phyloP scores from a whole-genome alignment of 441 rosid species.

The Adansonia madagascariensis region DNA sequence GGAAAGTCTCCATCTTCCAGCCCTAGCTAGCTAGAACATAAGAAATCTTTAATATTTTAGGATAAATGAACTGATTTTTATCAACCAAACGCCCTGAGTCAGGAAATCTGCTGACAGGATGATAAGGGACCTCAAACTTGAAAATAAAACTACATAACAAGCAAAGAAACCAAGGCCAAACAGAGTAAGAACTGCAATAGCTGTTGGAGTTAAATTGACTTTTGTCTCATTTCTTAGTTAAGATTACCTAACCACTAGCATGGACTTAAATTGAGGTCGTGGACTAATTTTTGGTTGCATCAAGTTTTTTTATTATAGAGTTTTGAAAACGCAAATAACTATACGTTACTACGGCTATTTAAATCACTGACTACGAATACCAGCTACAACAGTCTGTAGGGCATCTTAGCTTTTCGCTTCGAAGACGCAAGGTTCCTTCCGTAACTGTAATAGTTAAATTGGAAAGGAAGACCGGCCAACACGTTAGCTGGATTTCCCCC shows the following conservation, averaged over 20 bases:
- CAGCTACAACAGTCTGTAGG: no score
- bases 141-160: neutral
- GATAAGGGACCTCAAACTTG: neutral
- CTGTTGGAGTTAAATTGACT: neutral
- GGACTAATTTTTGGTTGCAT: no score
- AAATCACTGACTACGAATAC: no score
- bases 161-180: neutral
- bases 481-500: neutral
- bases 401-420: constrained; percentile 10
- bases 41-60: no score
- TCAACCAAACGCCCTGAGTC: neutral
- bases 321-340: neutral
- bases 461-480: neutral
- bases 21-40: no score
- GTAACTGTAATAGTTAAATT: neutral
- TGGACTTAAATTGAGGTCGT: no score
- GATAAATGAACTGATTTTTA: no score
- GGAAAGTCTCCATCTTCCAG: no score
- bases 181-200: neutral
- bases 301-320: neutral
- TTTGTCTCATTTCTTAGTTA: neutral
- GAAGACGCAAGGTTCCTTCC: neutral
- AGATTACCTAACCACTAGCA: neutral
- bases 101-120: neutral
- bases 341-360: no score